These are phyloP conservation scores for Schizonepeta tenuifolia DNA, from an alignment of 257 asterid species.

Conservation along the genomic window DNA sequence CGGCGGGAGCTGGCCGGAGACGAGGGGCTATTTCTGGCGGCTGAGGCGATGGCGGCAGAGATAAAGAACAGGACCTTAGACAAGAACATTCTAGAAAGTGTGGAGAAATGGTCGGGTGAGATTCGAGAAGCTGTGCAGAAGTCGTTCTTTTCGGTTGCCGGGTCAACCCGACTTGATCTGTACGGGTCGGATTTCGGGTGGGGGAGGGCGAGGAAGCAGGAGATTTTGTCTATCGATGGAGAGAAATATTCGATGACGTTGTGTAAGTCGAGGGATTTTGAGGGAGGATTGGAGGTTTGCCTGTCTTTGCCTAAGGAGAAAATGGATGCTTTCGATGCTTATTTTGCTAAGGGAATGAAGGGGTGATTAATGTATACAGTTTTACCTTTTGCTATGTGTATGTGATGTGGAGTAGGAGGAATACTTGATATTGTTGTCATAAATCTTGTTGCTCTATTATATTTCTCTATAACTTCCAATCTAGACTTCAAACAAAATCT, in stretches of 20 bases:
- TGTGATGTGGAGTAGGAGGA: too few relatives aligned
- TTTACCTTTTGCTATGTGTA: too few relatives aligned
- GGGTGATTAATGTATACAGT: too few relatives aligned
- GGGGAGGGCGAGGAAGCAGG: constrained; percentile 41
- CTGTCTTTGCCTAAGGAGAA: constrained; percentile 32
- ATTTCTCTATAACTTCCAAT: too few relatives aligned
- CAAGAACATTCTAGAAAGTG: constrained; percentile 12
- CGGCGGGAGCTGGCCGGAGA: constrained; percentile 15
- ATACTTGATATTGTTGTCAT: too few relatives aligned
- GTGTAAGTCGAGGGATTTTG: constrained; percentile 26
- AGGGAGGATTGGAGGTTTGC: constrained; percentile 47
- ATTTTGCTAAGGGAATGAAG: constrained; percentile 14
- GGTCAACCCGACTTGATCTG: constrained; percentile 42
- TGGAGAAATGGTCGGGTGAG: constrained; percentile 10
- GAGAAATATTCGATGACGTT: constrained; percentile 30
- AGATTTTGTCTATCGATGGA: constrained; percentile 36
- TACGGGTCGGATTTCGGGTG: constrained; percentile 51
- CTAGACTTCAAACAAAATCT: too few relatives aligned
- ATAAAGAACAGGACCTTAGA: neutral
- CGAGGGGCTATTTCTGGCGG: neutral
- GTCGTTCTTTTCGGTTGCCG: constrained; percentile 27
- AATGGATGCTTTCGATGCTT: constrained; percentile 39
- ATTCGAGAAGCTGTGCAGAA: neutral
- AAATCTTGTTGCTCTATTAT: too few relatives aligned
- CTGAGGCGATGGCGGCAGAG: neutral